Evolutionary conservation across 1,284 basidiomycete genomes (phyloP).

Genomic region (Ceratobasidium sp.): DNA sequence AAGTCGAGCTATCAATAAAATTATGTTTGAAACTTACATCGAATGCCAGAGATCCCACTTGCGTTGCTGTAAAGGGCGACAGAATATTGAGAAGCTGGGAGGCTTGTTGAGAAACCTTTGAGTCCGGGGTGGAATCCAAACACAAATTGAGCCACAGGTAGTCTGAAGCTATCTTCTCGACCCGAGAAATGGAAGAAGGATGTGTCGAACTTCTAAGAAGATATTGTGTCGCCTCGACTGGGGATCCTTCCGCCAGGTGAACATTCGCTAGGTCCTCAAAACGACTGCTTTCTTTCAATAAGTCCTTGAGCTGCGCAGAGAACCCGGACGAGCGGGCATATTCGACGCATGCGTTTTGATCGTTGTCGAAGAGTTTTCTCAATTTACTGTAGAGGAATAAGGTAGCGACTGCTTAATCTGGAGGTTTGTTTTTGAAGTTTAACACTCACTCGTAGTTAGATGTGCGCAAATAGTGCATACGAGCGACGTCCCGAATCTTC

Average conservation of each 20-base stretch:
- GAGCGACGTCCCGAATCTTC: constrained; percentile 20
- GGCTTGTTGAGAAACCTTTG: not conserved
- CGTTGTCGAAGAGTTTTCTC: constrained; percentile 13
- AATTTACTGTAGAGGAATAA: not conserved
- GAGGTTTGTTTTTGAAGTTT: not conserved
- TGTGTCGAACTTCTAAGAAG: constrained; percentile 3
- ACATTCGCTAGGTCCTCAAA: constrained; percentile 30
- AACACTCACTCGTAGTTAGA: constrained; percentile 30
- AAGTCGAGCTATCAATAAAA: not conserved
- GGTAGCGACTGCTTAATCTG: not conserved
- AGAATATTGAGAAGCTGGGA: not conserved
- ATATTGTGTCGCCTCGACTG: constrained; percentile 4
- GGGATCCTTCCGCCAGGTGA: constrained; percentile 29
- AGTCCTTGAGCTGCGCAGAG: constrained; percentile 20
- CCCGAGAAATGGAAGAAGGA: not conserved
- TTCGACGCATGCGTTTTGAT: constrained; percentile 24
- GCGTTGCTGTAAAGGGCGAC: not conserved
- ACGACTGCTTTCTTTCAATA: constrained; percentile 20
- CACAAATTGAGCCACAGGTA: constrained; percentile 30
- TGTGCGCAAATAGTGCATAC: constrained; percentile 29
- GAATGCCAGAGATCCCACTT: not conserved
- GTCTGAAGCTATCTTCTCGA: constrained; percentile 3
- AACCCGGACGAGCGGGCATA: constrained; percentile 29
- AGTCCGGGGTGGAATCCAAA: constrained; percentile 6
- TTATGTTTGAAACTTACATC: not conserved